These are phyloP conservation scores for Penicillium longicatenatum DNA, from an alignment of 495 filamentous ascomycete species.

Conservation along the genomic window DNA sequence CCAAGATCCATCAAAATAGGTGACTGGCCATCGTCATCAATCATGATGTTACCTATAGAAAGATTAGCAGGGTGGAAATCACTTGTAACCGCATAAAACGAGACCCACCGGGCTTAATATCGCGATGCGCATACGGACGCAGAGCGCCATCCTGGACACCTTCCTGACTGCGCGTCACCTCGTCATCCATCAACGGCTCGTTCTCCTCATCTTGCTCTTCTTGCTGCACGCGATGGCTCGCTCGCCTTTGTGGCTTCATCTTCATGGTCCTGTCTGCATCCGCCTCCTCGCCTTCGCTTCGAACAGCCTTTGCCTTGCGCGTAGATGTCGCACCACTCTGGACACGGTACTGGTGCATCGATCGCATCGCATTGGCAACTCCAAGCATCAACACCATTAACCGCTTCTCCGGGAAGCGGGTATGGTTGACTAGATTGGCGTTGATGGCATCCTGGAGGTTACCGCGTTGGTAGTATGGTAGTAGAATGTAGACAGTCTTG, in stretches of 20 bases:
- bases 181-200: slow-evolving; percentile 80
- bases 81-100: background rate
- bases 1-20: slow-evolving; percentile 99
- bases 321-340: slow-evolving; percentile 53
- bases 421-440: slow-evolving; percentile 95
- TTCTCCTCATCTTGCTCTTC: slow-evolving; percentile 74
- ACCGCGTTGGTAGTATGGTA: slow-evolving; percentile 92
- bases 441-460: slow-evolving; percentile 99
- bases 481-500: slow-evolving; percentile 94
- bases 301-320: slow-evolving; percentile 62
- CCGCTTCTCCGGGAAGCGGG: slow-evolving; percentile 84
- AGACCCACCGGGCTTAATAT: slow-evolving; percentile 88
- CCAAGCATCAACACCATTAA: slow-evolving; percentile 91
- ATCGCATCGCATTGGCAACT: slow-evolving; percentile 81
- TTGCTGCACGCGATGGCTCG: slow-evolving; percentile 31
- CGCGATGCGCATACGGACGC: slow-evolving; percentile 88
- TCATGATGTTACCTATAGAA: slow-evolving; percentile 87
- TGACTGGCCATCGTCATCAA: slow-evolving; percentile 77
- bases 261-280: slow-evolving; percentile 61
- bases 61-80: slow-evolving; percentile 16
- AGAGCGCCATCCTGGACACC: slow-evolving; percentile 69
- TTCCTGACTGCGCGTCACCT: slow-evolving; percentile 72
- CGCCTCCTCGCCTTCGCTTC: slow-evolving; percentile 59
- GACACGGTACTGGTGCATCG: slow-evolving; percentile 88
- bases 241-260: slow-evolving; percentile 53